phyloP scores from a whole-genome alignment of 345 rosid species.

The Angophora floribunda region DNA sequence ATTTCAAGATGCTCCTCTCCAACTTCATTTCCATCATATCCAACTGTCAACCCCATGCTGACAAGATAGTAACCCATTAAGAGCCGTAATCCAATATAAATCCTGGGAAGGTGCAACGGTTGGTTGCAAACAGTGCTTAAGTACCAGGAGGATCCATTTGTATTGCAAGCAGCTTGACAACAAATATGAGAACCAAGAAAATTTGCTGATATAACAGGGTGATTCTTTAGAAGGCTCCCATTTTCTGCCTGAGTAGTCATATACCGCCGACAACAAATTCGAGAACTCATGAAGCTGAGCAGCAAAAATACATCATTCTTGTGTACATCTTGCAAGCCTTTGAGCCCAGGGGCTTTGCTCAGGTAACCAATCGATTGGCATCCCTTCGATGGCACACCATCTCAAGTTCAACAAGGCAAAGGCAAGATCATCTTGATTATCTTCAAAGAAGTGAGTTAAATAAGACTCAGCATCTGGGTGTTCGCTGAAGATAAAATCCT shows the following conservation, averaged over 20 bases:
- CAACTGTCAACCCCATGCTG: neutral
- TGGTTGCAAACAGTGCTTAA: neutral
- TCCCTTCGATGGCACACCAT: constrained; percentile 63
- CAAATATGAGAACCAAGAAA: neutral
- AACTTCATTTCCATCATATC: neutral
- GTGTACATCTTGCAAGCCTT: constrained; percentile 14
- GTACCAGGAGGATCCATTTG: neutral
- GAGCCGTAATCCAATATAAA: neutral
- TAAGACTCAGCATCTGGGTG: constrained; percentile 44
- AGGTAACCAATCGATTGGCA: constrained; percentile 48
- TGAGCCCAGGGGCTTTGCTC: constrained; percentile 51
- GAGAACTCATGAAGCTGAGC: neutral
- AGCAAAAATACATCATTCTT: neutral
- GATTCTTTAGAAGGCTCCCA: neutral
- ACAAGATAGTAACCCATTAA: neutral
- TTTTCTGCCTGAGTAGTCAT: neutral
- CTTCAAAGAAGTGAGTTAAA: constrained; percentile 30
- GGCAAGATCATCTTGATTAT: constrained; percentile 25
- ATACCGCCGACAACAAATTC: neutral
- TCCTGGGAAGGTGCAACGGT: neutral
- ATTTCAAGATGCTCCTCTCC: neutral
- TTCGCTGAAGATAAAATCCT: constrained; percentile 47
- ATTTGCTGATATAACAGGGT: neutral
- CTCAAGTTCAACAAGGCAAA: constrained; percentile 58
- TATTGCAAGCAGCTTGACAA: neutral